A percentile compares a stretch with the other conserved stretches of the same genome.
Evolutionary conservation across 164 flowering plant species (phyloP).

Genomic region (Berberis thunbergii): DNA sequence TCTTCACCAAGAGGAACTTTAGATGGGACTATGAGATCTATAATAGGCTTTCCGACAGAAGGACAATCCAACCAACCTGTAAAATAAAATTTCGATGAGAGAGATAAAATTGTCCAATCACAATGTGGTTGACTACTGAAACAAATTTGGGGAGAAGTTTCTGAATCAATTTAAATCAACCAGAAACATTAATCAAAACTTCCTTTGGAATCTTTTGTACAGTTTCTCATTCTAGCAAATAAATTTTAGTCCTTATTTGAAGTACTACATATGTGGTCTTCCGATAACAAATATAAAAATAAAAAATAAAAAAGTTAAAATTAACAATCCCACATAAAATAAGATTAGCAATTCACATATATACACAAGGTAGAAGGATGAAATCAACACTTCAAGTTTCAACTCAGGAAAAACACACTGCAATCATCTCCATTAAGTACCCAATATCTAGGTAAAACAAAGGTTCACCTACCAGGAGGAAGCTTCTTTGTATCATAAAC

Average conservation of each 20-base stretch:
- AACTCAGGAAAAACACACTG: neutral
- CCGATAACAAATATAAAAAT: too few species aligned
- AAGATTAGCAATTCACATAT: neutral
- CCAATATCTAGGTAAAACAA: neutral
- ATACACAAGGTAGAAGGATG: neutral
- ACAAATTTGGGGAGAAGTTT: too few species aligned
- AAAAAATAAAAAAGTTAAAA: too few species aligned
- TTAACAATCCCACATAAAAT: neutral
- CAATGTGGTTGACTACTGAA: too few species aligned
- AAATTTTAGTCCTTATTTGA: too few species aligned
- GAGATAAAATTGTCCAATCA: too few species aligned
- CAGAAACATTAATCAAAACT: too few species aligned
- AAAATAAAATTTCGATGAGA: slow-evolving; percentile 3
- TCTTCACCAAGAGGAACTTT: slow-evolving; percentile 86
- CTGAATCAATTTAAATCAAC: neutral
- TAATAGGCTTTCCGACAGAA: slow-evolving; percentile 43
- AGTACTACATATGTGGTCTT: too few species aligned
- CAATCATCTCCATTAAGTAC: neutral
- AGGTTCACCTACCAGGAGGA: slow-evolving; percentile 57
- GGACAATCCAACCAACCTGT: slow-evolving; percentile 97
- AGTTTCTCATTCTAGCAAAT: too few species aligned
- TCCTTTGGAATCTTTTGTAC: too few species aligned
- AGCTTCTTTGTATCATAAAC: slow-evolving; percentile 44
- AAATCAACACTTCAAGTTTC: too few species aligned
- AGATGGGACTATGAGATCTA: slow-evolving; percentile 64